A percentile compares a stretch with the other conserved stretches of the same genome.
These are phyloP conservation scores for Luffa acutangula DNA, from an alignment of 306 rosid species.

Conservation along the genomic window DNA sequence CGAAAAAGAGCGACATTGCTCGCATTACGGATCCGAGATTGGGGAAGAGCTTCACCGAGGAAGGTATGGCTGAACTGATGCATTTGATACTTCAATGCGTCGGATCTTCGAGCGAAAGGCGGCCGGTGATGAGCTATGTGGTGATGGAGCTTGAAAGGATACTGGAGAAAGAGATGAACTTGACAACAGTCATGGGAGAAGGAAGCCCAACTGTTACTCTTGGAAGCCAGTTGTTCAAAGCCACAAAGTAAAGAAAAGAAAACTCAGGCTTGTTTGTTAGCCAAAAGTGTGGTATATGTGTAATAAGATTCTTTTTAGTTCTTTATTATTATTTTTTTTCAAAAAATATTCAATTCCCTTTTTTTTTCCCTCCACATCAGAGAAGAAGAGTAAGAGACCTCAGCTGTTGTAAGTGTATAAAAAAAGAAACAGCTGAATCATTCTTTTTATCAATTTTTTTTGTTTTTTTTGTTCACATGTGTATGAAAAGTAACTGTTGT, in stretches of 20 bases:
- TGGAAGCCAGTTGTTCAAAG: slow-evolving; percentile 65
- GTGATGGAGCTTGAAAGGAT: slow-evolving; percentile 67
- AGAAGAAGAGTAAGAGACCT: slow-evolving; percentile 27
- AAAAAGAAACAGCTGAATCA: slow-evolving; percentile 48
- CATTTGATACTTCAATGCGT: slow-evolving; percentile 41
- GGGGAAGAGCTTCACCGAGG: slow-evolving; percentile 62
- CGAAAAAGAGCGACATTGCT: slow-evolving; percentile 19
- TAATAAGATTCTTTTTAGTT: slow-evolving; percentile 7
- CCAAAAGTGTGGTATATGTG: slow-evolving; percentile 32
- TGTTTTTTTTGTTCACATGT: slow-evolving; percentile 16
- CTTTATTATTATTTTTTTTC: not conserved
- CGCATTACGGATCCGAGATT: slow-evolving; percentile 47
- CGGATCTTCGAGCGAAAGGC: slow-evolving; percentile 55
- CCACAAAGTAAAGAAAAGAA: slow-evolving; percentile 22
- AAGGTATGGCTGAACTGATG: slow-evolving; percentile 59
- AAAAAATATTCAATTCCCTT: not conserved
- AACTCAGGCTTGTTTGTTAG: slow-evolving; percentile 6
- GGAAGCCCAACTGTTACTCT: slow-evolving; percentile 60
- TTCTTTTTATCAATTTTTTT: slow-evolving; percentile 12
- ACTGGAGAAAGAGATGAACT: slow-evolving; percentile 61
- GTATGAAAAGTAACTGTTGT: slow-evolving; percentile 28
- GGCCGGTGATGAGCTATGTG: slow-evolving; percentile 67
- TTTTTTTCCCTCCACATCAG: slow-evolving; percentile 11
- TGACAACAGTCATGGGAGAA: slow-evolving; percentile 86
- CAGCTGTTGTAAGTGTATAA: slow-evolving; percentile 66